These are phyloP conservation scores for Hapsidospora chrysogenum DNA, from an alignment of 495 filamentous ascomycete species.

Conservation along the genomic window DNA sequence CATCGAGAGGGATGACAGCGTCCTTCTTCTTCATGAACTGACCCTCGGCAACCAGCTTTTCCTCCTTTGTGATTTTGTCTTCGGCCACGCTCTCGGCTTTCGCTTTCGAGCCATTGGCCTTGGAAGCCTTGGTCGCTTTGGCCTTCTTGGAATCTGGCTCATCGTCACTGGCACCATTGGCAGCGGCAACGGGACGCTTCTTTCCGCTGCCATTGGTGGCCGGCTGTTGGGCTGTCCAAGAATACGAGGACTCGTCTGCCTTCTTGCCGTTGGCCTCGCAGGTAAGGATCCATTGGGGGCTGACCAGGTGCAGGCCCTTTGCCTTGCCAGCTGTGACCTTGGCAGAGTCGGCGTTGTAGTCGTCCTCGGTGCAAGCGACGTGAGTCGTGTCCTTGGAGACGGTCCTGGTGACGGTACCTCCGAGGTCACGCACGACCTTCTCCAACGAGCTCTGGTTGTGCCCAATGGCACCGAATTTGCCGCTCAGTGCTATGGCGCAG, in stretches of 20 bases:
- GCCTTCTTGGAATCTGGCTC: constrained; percentile 16
- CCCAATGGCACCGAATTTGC: constrained; percentile 35
- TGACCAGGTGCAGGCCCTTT: constrained; percentile 36
- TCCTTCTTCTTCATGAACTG: constrained; percentile 27
- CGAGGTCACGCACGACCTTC: constrained; percentile 26
- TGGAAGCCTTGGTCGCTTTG: constrained; percentile 10
- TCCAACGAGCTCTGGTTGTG: constrained; percentile 26
- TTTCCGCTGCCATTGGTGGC: constrained; percentile 1
- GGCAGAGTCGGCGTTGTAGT: constrained; percentile 29
- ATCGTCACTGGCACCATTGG: constrained; percentile 9
- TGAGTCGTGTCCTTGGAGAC: constrained; percentile 40
- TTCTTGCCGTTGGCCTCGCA: constrained; percentile 25
- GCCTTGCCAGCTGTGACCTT: constrained; percentile 34
- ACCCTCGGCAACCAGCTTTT: constrained; percentile 15
- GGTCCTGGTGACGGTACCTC: constrained; percentile 27
- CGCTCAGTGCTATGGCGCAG: no score
- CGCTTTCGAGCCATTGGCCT: constrained; percentile 6
- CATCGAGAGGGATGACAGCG: constrained; percentile 31
- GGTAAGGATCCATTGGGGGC: constrained; percentile 43
- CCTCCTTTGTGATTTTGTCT: constrained; percentile 7
- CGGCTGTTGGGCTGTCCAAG: not conserved
- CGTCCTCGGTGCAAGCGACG: constrained; percentile 35
- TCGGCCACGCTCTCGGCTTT: constrained; percentile 5
- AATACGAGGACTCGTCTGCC: constrained; percentile 8
- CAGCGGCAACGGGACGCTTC: constrained; percentile 1